phyloP scores from a whole-genome alignment of 139 green algal genomes.

The Prasinococcaceae sp. region DNA sequence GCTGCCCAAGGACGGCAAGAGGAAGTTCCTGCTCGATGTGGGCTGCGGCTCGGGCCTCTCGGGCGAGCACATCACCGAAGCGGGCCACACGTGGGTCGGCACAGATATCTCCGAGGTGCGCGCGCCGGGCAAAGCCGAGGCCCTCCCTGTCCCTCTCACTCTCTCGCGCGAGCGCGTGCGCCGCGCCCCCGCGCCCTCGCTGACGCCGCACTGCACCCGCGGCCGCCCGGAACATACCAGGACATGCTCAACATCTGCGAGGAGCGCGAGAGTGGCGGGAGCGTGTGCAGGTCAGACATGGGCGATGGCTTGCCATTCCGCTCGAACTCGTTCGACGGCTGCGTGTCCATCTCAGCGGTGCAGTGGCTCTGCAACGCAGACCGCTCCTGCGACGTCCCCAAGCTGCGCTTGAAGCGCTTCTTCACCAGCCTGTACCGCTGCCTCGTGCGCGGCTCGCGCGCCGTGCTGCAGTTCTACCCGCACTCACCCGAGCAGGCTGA shows the following conservation, averaged over 20 bases:
- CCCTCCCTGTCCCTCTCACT: too few relatives aligned
- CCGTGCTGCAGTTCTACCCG: conserved; percentile 73
- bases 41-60: conserved; percentile 86
- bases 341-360: conserved; percentile 27
- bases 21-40: conserved; percentile 79
- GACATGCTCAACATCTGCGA: conserved; percentile 66
- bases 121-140: too few relatives aligned
- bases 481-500: conserved; percentile 52
- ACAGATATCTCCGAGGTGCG: conserved; percentile 64
- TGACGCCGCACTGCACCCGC: too few relatives aligned
- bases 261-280: conserved; percentile 33
- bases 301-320: conserved; percentile 14
- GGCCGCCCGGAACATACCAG: too few relatives aligned
- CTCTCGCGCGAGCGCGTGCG: too few relatives aligned
- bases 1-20: conserved; percentile 60
- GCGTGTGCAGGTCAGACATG: neutral
- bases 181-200: too few relatives aligned
- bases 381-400: conserved; percentile 50
- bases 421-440: conserved; percentile 76
- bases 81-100: conserved; percentile 66
- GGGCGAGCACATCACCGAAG: conserved; percentile 45
- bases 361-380: conserved; percentile 97
- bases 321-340: conserved; percentile 28
- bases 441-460: conserved; percentile 56
- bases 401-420: conserved; percentile 61